These are phyloP conservation scores for Sporisorium reilianum DNA, from an alignment of 1,284 basidiomycete species.

Conservation along the genomic window DNA sequence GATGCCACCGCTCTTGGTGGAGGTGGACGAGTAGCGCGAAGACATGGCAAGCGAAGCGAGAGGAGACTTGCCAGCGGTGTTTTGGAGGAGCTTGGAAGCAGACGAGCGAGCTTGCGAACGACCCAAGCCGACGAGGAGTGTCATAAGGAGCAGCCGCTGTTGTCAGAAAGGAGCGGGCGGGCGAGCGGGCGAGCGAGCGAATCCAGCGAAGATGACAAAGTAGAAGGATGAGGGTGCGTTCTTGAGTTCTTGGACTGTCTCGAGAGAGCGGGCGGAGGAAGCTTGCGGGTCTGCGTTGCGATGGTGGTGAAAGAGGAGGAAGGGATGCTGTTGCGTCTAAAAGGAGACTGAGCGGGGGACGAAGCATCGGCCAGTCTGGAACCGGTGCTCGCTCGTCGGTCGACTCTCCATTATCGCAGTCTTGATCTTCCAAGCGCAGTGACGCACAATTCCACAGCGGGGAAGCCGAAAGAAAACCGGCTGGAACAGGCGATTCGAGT, in stretches of 20 bases:
- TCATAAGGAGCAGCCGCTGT: constrained; percentile 37
- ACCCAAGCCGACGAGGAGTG: constrained; percentile 43
- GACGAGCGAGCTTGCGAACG: constrained; percentile 48
- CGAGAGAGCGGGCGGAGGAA: too few species aligned
- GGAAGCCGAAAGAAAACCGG: constrained; percentile 5
- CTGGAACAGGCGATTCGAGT: background rate
- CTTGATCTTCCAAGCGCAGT: background rate
- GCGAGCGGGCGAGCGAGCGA: background rate
- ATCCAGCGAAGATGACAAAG: background rate
- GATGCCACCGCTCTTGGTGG: constrained; percentile 40
- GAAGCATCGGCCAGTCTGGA: background rate
- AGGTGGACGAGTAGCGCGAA: constrained; percentile 44
- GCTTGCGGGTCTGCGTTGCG: background rate
- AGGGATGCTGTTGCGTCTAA: background rate
- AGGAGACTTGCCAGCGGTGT: constrained; percentile 14
- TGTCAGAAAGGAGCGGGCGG: constrained; percentile 3
- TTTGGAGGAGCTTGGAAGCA: constrained; percentile 24
- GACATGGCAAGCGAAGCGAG: constrained; percentile 28
- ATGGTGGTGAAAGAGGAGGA: background rate
- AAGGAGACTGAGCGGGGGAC: background rate
- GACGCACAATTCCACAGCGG: constrained; percentile 12
- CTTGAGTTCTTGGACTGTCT: background rate
- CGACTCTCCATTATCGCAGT: too few species aligned
- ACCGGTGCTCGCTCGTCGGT: background rate
- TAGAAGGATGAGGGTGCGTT: background rate